phyloP scores from a whole-genome alignment of 495 filamentous ascomycete genomes.

The Xylaria longipes region DNA sequence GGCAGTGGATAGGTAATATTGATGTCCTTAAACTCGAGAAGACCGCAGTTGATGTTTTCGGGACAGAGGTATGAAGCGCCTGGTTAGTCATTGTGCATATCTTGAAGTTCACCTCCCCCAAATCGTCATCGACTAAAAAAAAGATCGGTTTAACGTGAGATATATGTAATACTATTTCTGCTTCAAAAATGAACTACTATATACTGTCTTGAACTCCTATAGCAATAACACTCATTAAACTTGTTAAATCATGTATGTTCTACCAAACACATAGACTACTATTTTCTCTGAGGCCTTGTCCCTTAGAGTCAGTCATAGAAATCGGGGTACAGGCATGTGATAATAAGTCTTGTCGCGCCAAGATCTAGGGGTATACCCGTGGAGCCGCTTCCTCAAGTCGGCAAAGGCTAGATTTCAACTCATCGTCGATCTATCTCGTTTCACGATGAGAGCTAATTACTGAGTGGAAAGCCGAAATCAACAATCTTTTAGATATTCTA shows the following conservation, averaged over 20 bases:
- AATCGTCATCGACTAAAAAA: neutral
- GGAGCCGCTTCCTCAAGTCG: neutral
- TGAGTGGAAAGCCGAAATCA: neutral
- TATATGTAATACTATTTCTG: neutral
- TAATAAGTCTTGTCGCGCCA: neutral
- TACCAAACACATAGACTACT: neutral
- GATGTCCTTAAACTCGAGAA: constrained; percentile 31
- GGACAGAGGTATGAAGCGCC: neutral
- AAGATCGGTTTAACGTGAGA: neutral
- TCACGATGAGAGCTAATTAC: neutral
- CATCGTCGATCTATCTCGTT: neutral
- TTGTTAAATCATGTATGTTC: neutral
- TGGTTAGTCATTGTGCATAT: neutral
- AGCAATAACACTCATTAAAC: too few relatives aligned
- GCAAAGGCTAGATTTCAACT: neutral
- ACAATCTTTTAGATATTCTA: neutral
- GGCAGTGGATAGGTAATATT: constrained; percentile 48
- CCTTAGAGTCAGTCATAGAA: neutral
- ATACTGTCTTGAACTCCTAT: neutral
- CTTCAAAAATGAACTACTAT: neutral
- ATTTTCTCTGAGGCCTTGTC: neutral
- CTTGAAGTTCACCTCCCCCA: neutral
- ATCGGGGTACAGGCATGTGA: neutral
- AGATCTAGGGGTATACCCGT: neutral
- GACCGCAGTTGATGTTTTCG: neutral